phyloP scores from a whole-genome alignment of 2,329 filamentous ascomycete genomes.

The Penicillium sclerotiorum region DNA sequence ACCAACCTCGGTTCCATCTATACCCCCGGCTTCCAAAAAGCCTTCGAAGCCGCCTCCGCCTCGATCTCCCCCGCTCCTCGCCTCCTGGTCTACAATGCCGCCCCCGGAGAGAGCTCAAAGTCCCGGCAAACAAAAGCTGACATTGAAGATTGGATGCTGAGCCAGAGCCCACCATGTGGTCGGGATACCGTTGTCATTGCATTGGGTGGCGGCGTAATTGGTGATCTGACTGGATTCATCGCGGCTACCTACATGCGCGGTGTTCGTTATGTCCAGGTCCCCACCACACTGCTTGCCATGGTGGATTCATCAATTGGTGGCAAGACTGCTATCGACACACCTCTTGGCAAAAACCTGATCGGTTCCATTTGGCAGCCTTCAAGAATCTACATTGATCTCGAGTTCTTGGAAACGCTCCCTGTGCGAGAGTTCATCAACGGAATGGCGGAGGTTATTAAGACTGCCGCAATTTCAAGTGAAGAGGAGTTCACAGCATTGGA shows the following conservation, averaged over 20 bases:
- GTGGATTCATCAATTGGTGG: conserved; percentile 98
- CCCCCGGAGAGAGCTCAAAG: conserved; percentile 92
- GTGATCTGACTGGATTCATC: conserved; percentile 96
- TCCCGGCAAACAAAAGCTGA: conserved; percentile 89
- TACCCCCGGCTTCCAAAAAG: conserved; percentile 71
- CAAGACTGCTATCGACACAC: conserved; percentile 97
- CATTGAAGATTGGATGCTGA: conserved; percentile 96
- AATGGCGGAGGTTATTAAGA: conserved; percentile 98
- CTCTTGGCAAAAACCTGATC: conserved; percentile 92
- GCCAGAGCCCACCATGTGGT: conserved; percentile 78
- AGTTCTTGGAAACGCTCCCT: conserved; percentile 87
- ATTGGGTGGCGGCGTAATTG: conserved; percentile 93
- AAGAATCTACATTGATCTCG: conserved; percentile 90
- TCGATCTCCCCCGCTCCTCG: conserved; percentile 58
- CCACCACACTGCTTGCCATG: conserved; percentile 93
- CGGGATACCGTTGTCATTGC: conserved; percentile 94
- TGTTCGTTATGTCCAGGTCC: conserved; percentile 93
- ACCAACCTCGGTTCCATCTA: conserved; percentile 85
- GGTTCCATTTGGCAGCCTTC: conserved; percentile 96
- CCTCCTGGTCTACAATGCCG: conserved; percentile 81
- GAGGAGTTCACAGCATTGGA: conserved; percentile 82
- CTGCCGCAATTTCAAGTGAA: conserved; percentile 93
- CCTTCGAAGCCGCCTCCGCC: conserved; percentile 59
- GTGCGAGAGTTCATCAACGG: conserved; percentile 95
- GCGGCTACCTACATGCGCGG: conserved; percentile 98